Conservation (phyloP, 2,329 filamentous ascomycete species). For the Pyricularia grisea region DNA sequence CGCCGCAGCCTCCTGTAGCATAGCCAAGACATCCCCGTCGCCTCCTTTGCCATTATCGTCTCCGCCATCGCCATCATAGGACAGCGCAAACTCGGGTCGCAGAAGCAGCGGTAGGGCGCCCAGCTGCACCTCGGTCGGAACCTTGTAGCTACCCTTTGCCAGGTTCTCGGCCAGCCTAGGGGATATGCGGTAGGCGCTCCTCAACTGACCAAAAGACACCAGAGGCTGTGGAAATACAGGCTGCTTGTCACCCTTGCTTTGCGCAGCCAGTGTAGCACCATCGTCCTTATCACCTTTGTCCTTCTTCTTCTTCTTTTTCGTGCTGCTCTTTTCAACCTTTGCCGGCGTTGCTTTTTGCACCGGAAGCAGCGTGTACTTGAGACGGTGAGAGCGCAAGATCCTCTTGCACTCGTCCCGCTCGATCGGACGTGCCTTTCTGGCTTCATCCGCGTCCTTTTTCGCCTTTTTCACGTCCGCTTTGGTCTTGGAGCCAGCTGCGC, state of each 20-base stretch:
- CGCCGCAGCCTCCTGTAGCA: slow-evolving; percentile 11
- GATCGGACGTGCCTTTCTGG: slow-evolving; percentile 28
- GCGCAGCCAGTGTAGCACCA: slow-evolving; percentile 25
- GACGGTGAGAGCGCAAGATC: slow-evolving; percentile 67
- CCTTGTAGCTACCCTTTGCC: slow-evolving; percentile 69
- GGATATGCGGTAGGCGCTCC: slow-evolving; percentile 63
- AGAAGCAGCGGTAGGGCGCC: slow-evolving; percentile 74
- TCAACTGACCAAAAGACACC: slow-evolving; percentile 64
- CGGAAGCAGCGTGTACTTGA: slow-evolving; percentile 75
- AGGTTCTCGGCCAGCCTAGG: slow-evolving; percentile 69
- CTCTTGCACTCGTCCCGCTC: slow-evolving; percentile 64
- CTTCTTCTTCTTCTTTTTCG: slow-evolving; percentile 28
- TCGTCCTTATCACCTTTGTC: slow-evolving; percentile 32
- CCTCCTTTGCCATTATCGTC: not conserved
- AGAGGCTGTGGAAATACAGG: slow-evolving; percentile 73
- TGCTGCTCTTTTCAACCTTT: slow-evolving; percentile 34
- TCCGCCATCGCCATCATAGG: slow-evolving; percentile 17
- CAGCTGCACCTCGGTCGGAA: slow-evolving; percentile 92
- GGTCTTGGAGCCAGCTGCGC: slow-evolving; percentile 8
- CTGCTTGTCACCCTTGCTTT: slow-evolving; percentile 41
- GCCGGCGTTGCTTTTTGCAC: slow-evolving; percentile 36
- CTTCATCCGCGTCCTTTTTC: slow-evolving; percentile 19
- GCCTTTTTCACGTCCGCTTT: slow-evolving; percentile 14
- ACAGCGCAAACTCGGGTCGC: slow-evolving; percentile 39
- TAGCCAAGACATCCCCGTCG: not conserved